A percentile compares a stretch with the other conserved stretches of the same genome.
phyloP scores from a whole-genome alignment of 352 stramenopile genomes.

The Phytophthora cajani region DNA sequence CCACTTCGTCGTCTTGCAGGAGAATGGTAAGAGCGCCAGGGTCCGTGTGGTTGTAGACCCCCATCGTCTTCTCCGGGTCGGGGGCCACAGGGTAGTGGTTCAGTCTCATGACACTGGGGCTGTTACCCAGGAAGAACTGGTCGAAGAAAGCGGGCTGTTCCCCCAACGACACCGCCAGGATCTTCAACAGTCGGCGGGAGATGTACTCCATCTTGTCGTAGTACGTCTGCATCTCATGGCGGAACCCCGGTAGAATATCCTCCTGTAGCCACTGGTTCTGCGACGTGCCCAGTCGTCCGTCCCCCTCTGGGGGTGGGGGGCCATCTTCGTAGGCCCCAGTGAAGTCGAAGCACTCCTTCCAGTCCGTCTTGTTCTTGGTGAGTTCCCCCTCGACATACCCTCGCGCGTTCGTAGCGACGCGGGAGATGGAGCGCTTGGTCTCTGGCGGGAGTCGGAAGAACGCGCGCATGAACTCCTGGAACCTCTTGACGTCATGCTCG shows the following conservation, averaged over 20 bases:
- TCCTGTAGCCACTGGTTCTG: constrained; percentile 86
- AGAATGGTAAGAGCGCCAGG: constrained; percentile 65
- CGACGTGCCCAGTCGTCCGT: constrained; percentile 80
- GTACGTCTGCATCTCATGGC: constrained; percentile 47
- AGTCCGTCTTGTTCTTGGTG: constrained; percentile 94
- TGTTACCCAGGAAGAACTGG: constrained; percentile 64
- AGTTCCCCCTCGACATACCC: constrained; percentile 95
- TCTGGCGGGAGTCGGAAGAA: constrained; percentile 87
- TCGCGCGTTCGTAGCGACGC: constrained; percentile 82
- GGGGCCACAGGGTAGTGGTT: constrained; percentile 91
- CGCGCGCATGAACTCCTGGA: constrained; percentile 63
- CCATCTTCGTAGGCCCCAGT: constrained; percentile 48
- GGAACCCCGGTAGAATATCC: constrained; percentile 61
- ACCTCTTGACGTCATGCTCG: constrained; percentile 56
- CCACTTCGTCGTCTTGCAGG: constrained; percentile 68
- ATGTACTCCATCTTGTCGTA: constrained; percentile 64
- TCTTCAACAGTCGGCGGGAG: constrained; percentile 57
- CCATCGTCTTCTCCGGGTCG: constrained; percentile 56
- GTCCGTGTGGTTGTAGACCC: constrained; percentile 71
- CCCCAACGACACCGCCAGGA: constrained; percentile 68
- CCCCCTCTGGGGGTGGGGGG: constrained; percentile 36
- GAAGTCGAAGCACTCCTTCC: constrained; percentile 91
- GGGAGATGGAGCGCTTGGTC: constrained; percentile 62
- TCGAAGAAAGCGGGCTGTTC: constrained; percentile 62
- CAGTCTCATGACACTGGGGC: constrained; percentile 91